A percentile compares a stretch with the other conserved stretches of the same genome.
phyloP scores from a whole-genome alignment of 352 stramenopile genomes.

The Thalassiosira oceanica region DNA sequence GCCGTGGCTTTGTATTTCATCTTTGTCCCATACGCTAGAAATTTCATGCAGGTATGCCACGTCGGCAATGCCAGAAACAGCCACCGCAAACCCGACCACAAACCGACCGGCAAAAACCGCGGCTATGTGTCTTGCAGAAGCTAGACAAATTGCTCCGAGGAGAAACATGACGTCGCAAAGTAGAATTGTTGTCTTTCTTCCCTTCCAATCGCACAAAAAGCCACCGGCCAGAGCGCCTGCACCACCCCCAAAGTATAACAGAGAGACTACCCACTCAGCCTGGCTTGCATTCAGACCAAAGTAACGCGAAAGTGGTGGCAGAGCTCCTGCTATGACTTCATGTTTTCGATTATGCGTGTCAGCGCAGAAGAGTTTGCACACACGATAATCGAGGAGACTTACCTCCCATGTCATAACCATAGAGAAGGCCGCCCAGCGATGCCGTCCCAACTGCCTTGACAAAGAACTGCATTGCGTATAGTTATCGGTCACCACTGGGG shows the following conservation, averaged over 20 bases:
- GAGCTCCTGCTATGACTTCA: conserved; percentile 67
- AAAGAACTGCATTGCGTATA: conserved; percentile 28
- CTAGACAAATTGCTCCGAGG: conserved; percentile 53
- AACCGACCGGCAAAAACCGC: conserved; percentile 61
- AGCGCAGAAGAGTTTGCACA: not conserved
- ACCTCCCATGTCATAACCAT: conserved; percentile 3
- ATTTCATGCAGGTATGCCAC: conserved; percentile 84
- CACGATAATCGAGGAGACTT: not conserved
- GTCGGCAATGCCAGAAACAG: conserved; percentile 76
- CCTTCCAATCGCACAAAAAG: conserved; percentile 57
- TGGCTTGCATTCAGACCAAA: conserved; percentile 53
- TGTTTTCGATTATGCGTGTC: conserved; percentile 56
- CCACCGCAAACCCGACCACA: conserved; percentile 80
- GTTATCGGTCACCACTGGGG: not conserved
- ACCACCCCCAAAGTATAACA: conserved; percentile 64
- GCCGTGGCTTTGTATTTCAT: no score
- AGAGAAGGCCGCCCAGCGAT: conserved; percentile 33
- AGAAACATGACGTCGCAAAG: conserved; percentile 65
- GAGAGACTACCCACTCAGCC: conserved; percentile 64
- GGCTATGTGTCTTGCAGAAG: conserved; percentile 15
- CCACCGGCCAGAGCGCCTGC: conserved; percentile 52
- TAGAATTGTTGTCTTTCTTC: conserved; percentile 56
- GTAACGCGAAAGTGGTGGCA: conserved; percentile 47
- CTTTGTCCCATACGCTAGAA: conserved; percentile 48
- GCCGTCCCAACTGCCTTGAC: conserved; percentile 27